phyloP scores from a whole-genome alignment of 148 eudicot genomes.

The Fagopyrum homotropicum region DNA sequence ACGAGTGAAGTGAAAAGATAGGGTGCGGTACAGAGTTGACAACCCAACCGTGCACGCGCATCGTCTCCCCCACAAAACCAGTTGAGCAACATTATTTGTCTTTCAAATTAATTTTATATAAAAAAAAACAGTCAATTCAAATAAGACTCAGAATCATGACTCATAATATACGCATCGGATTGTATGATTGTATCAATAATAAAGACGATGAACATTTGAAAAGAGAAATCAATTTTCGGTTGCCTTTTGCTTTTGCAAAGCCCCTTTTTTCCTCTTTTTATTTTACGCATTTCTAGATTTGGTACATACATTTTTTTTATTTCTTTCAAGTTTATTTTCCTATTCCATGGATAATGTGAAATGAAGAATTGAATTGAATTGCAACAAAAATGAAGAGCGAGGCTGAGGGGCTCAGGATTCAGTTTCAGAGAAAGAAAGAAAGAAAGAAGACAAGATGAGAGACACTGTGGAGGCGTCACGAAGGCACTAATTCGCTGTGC shows the following conservation, averaged over 20 bases:
- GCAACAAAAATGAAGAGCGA: neutral
- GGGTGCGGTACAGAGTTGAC: neutral
- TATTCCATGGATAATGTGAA: neutral
- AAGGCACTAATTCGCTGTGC: neutral
- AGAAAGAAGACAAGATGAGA: conserved; percentile 5
- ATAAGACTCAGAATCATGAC: neutral
- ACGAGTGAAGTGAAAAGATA: neutral
- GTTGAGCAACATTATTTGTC: neutral
- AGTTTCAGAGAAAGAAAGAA: neutral
- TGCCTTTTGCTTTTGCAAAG: conserved; percentile 10
- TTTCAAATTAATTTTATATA: neutral
- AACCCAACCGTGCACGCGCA: conserved; percentile 12
- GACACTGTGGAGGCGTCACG: conserved; percentile 4
- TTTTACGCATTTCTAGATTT: conserved; percentile 1
- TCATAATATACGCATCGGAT: conserved; percentile 5
- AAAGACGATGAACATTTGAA: conserved; percentile 10
- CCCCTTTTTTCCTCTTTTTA: neutral
- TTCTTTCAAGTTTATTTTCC: no score
- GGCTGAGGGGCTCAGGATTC: neutral
- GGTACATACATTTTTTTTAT: neutral
- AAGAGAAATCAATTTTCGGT: conserved; percentile 10
- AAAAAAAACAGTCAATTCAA: neutral
- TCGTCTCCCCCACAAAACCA: conserved; percentile 8
- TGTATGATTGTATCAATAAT: conserved; percentile 12
- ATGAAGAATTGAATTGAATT: neutral